Percentiles rank a stretch among this genome's conserved stretches.
phyloP scores from a whole-genome alignment of 305 asterid genomes.

The Fraxinus sp. region DNA sequence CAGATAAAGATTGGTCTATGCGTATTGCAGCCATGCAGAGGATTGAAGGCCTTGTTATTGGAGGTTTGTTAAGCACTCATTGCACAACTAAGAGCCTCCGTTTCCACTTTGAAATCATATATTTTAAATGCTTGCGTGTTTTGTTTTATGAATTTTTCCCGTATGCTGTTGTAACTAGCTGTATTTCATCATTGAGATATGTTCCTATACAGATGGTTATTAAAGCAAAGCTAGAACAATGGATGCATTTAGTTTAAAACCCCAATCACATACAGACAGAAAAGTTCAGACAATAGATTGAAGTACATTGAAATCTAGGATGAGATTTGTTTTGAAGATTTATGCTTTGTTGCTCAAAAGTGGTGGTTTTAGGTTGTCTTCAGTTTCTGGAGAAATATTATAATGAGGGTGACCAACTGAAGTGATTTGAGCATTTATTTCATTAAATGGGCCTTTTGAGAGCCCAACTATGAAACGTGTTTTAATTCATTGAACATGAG shows the following conservation, averaged over 20 bases:
- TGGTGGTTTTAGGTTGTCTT: background rate
- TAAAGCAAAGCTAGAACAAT: background rate
- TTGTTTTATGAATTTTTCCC: background rate
- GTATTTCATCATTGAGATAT: background rate
- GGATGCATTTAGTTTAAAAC: background rate
- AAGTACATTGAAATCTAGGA: background rate
- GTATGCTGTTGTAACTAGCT: background rate
- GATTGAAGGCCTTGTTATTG: conserved; percentile 87
- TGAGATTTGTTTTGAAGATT: background rate
- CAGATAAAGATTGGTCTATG: conserved; percentile 96
- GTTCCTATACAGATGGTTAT: background rate
- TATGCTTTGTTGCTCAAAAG: background rate
- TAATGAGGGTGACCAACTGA: background rate
- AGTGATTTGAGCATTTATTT: background rate
- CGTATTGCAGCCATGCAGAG: conserved; percentile 98
- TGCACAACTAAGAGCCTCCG: background rate
- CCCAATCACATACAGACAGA: background rate
- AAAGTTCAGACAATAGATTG: background rate
- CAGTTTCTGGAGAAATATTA: background rate
- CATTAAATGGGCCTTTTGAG: background rate
- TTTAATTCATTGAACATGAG: background rate
- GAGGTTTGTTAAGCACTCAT: conserved; percentile 52
- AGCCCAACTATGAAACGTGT: background rate
- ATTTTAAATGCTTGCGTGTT: background rate
- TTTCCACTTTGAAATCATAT: background rate